Evolutionary conservation across 129 eudicot genomes (phyloP), one percentile per base, ranked within the genome.

Genomic region (Silybum marianum): DNA sequence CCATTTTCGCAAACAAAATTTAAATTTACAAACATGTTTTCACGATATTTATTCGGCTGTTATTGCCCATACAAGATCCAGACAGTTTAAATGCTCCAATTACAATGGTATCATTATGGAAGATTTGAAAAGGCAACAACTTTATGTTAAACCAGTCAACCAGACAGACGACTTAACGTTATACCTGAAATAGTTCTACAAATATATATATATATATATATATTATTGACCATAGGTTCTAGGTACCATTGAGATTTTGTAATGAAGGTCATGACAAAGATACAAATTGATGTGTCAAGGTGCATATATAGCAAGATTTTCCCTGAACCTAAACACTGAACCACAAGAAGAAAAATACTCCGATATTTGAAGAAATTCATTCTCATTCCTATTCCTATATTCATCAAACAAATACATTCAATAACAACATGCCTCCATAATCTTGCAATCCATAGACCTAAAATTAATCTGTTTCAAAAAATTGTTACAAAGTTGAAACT

Each of bases 61-160:
- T 58, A 21, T 60, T 28, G 21, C 54, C 39, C 86, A 39, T 9
- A 40, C 25, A 73, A 25, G 1, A 81, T 40, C 0, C 13, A 24
- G 19, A 28, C 75, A 78, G 16, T 2, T 14, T 1, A 8, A 42
- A 38, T 9, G 70, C 9, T 44, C 71, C 9, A 44, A 25, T 18
- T 23, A 58, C 2, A 58, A 58, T 58, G 24, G 30, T 38, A 62
- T 38, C 23, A 72, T 72, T 14, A 24, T 18, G 21, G 24, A 63
- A 54, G 26, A 79, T 14, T 60, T 10, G 22, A 25, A 38, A 7
- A 21, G 28, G 30, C 4, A 62, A 24, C 16, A 62, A 73, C 48
- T 73, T 81, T 8, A 73, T 63, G 24, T 22, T 70, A 79, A 80
- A 13, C n/a, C 70, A 71, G 71, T 32, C 72, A 14, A 71, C 62